phyloP scores from a whole-genome alignment of 1,284 basidiomycete genomes.

The Sanghuangporus baumii region DNA sequence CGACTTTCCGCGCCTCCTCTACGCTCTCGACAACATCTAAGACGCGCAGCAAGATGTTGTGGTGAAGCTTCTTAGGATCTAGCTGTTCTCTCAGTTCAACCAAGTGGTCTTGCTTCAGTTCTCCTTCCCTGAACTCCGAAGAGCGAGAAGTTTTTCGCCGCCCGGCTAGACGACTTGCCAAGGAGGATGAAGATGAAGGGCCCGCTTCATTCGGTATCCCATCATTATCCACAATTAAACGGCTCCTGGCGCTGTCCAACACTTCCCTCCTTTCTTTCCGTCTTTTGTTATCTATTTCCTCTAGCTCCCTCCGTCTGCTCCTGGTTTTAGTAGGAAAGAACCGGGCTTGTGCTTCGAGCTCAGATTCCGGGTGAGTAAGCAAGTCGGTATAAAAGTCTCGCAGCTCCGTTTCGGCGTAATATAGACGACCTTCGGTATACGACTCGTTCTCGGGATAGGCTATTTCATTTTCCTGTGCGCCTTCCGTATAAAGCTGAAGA shows the following conservation, averaged over 20 bases:
- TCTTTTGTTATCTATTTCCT: background rate
- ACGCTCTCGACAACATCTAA: conserved; percentile 3
- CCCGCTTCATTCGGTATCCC: background rate
- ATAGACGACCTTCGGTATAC: background rate
- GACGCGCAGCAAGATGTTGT: conserved; percentile 8
- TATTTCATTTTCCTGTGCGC: background rate
- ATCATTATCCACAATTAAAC: background rate
- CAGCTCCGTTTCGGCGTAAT: conserved; percentile 12
- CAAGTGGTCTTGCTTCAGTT: background rate
- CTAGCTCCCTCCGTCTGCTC: background rate
- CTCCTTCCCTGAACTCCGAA: background rate
- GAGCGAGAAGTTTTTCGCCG: background rate
- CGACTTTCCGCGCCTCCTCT: conserved; percentile 2
- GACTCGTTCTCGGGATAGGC: background rate
- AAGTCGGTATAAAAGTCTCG: conserved; percentile 12
- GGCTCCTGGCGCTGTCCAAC: background rate
- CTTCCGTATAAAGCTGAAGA: background rate
- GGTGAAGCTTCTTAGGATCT: conserved; percentile 2
- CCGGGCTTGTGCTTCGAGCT: background rate
- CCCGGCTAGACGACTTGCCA: conserved; percentile 4
- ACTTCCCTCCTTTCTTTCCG: background rate
- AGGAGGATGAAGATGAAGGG: background rate
- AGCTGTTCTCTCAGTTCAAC: background rate
- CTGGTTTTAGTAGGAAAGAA: background rate
- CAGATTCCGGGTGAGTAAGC: conserved; percentile 6